Base-by-base conservation (phyloP, 768 basidiomycete species). In the Lactarius psammicola region DNA sequence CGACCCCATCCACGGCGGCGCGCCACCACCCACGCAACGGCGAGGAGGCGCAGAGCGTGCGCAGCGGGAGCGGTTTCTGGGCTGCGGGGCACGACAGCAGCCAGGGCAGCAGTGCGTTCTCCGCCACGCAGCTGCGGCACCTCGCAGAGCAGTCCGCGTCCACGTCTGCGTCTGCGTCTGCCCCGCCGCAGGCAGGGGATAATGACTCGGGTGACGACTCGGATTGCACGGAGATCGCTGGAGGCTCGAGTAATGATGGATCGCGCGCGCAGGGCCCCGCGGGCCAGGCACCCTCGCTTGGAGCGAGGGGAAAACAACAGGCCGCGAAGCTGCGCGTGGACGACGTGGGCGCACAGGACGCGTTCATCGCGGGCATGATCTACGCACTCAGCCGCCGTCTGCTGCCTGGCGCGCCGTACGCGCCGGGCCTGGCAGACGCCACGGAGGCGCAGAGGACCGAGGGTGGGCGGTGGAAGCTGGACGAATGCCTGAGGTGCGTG, bases 321-420 rank as follows among this genome's bases (percentile, higher is more conserved):
- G 7, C 7, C 2, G 36, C 54, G 33, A 23, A 33, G 80, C 20
- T 79, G 78, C 30, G 76, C 2, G 77, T 86, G 9, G 91, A 92
- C 71, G 90, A 92, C 69, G 83, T 87, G 11, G 90, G 90, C 1
- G 87, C 88, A 1, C 88, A 92, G 69, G 87, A 90, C 64, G 91
- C 90, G 3, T 92, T 92, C 70, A 83, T 92, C n/a, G 87, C 89
- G 0, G 92, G 91, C 9, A 93, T 94, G 90, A 89, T 94, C 62
- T 94, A 85, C 74, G 85, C 91, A 0, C 73, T 94, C 69, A 92
- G 87, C 62, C 78, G 90, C 69, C 80, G 85, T 54, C 77, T 92
- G 60, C 76, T 87, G 56, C 92, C 92, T 36, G 90, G 92, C 0
- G 75, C 83, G 10, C 92, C 90, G n/a, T 94, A 90, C 74, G 86